Base-by-base conservation (phyloP, 208 protist genomes). In the Trypanosoma avium region DNA sequence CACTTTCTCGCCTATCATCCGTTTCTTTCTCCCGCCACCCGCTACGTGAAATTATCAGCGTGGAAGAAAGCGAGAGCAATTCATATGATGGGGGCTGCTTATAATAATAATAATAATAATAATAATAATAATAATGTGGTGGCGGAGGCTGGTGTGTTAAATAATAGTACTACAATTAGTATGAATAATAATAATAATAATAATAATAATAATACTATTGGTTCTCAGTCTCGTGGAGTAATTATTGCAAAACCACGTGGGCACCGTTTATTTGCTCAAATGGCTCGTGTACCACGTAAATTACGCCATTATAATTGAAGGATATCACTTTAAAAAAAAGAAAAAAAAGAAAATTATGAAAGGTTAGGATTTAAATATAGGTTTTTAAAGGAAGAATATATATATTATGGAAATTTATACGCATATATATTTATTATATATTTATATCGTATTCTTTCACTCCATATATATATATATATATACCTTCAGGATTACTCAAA, bases 31-130 rank as follows among this genome's bases (percentile, higher is more conserved):
- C 73, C 75, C 15, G 71, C 57, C 36, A 84, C 85, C 2, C 83
- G 84, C 29, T 88, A 84, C 57, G 70, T 92, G 26, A 73, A 75
- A 33, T 62, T 82, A 24, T 82, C 84, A n/a, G 62, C 70, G 12
- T 77, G 77, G 19, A 61, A 61, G 12, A 46, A 82, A 12, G 79
- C 82, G 8, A n/a, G n/a, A n/a, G n/a, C n/a, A n/a, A n/a, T n/a
- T n/a, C n/a, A n/a, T n/a, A n/a, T n/a, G n/a, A n/a, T n/a, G n/a
- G n/a, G n/a, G n/a, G n/a, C n/a, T 38, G 10, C 33, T 13, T 13
- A 38, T 38, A 38, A 38, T 38, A 38, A 38, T 38, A 38, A 38
- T 38, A 38, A 38, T 38, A 38, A 38, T 38, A 38, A 38, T 38
- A 38, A 38, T 38, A 38, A 38, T 38, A 38, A 38, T 38, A 38